Percentiles rank a stretch among this genome's conserved stretches.
These are phyloP conservation scores for Tubosaeta sp. DNA, from an alignment of 768 basidiomycete species.

Conservation along the genomic window DNA sequence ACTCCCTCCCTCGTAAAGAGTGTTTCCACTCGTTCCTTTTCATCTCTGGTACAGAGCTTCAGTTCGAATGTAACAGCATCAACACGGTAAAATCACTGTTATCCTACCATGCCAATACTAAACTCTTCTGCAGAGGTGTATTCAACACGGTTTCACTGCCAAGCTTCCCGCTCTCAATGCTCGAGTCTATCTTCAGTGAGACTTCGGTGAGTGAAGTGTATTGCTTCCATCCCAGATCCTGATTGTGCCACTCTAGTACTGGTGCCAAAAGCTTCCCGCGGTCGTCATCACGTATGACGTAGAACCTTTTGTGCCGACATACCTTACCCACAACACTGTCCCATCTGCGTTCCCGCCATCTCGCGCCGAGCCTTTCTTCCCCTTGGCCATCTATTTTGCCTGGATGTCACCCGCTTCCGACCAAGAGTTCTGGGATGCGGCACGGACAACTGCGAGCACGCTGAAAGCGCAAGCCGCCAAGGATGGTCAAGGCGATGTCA, in stretches of 20 bases:
- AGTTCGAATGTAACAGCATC: too few relatives aligned
- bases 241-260: not conserved
- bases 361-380: slow-evolving; percentile 33
- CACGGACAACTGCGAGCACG: slow-evolving; percentile 32
- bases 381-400: slow-evolving; percentile 41
- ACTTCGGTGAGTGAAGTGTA: too few relatives aligned
- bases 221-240: too few relatives aligned
- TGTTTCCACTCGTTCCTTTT: slow-evolving; percentile 7
- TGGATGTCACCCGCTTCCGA: not conserved
- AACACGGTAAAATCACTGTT: too few relatives aligned
- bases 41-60: too few relatives aligned
- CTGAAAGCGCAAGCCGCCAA: slow-evolving; percentile 37
- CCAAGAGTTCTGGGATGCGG: slow-evolving; percentile 33
- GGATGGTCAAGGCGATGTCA: slow-evolving; percentile 38
- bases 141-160: too few relatives aligned
- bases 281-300: slow-evolving; percentile 17
- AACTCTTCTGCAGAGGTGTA: too few relatives aligned
- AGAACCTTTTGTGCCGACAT: slow-evolving; percentile 45
- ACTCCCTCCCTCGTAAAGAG: slow-evolving; percentile 5
- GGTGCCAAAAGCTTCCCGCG: not conserved
- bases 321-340: slow-evolving; percentile 34
- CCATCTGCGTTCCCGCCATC: slow-evolving; percentile 43
- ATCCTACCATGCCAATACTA: too few relatives aligned
- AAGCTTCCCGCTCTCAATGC: too few relatives aligned
- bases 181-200: too few relatives aligned